These are phyloP conservation scores for Phytomonas serpens DNA, from an alignment of 208 protist genomes.

Conservation along the genomic window DNA sequence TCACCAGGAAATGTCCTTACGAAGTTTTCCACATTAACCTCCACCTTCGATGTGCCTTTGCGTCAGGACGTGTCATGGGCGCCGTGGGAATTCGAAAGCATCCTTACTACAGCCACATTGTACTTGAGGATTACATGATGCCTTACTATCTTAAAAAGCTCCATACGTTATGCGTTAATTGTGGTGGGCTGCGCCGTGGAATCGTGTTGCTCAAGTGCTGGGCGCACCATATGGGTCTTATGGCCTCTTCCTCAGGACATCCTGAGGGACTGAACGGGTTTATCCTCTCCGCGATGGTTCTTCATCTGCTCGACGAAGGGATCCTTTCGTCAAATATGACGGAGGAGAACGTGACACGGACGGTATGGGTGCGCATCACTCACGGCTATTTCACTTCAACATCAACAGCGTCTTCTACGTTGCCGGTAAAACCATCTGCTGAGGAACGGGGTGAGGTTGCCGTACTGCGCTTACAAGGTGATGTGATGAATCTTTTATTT, in stretches of 20 bases:
- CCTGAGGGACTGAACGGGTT: conserved; percentile 75
- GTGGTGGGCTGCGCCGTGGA: conserved; percentile 40
- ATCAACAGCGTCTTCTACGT: background rate
- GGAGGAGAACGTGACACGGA: conserved; percentile 63
- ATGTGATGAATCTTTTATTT: conserved; percentile 75
- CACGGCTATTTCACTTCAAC: conserved; percentile 42
- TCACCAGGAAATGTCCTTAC: background rate
- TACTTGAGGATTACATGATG: conserved; percentile 80
- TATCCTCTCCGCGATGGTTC: conserved; percentile 54
- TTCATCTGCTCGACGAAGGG: conserved; percentile 62
- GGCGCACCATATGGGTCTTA: conserved; percentile 73
- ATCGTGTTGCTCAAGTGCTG: conserved; percentile 83
- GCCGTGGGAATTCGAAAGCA: conserved; percentile 55
- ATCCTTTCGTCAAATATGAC: conserved; percentile 59
- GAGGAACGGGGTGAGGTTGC: conserved; percentile 51
- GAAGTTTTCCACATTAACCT: conserved; percentile 67
- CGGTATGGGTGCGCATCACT: conserved; percentile 67
- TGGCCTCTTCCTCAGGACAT: conserved; percentile 43
- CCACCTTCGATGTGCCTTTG: conserved; percentile 49
- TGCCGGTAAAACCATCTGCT: conserved; percentile 17
- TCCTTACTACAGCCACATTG: conserved; percentile 68
- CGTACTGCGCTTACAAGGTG: conserved; percentile 55
- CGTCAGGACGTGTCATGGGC: conserved; percentile 41
- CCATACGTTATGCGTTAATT: conserved; percentile 57
- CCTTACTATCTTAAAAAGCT: conserved; percentile 59